phyloP scores from a whole-genome alignment of 139 green algal genomes.

The Coelastrella sp. region DNA sequence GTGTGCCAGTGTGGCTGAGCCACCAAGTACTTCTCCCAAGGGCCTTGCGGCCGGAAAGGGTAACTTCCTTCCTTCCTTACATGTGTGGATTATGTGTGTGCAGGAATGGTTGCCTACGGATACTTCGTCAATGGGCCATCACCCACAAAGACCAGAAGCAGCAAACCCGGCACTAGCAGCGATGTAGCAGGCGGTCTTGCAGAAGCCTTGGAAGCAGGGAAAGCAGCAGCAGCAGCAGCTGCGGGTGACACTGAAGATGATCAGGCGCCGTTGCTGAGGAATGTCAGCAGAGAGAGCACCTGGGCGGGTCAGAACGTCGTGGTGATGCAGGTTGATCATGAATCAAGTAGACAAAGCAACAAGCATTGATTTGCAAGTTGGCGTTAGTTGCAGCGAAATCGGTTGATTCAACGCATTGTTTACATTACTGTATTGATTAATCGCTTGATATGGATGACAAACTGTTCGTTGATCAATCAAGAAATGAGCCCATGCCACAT shows the following conservation, averaged over 20 bases:
- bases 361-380: not conserved
- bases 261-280: not conserved
- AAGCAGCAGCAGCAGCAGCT: not conserved
- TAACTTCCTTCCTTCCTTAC: too few species aligned
- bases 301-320: conserved; percentile 5
- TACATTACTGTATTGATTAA: too few species aligned
- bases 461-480: too few species aligned
- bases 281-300: conserved; percentile 1
- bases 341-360: not conserved
- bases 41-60: too few species aligned
- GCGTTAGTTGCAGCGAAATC: not conserved
- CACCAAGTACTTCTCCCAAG: too few species aligned
- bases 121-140: conserved; percentile 46
- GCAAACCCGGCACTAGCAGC: not conserved
- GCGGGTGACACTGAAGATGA: not conserved
- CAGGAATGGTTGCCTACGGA: conserved; percentile 86
- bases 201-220: not conserved
- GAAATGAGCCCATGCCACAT: too few species aligned
- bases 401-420: too few species aligned
- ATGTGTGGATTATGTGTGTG: not conserved
- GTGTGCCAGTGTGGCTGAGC: too few species aligned
- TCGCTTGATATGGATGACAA: too few species aligned
- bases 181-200: not conserved
- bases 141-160: not conserved
- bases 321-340: not conserved